A percentile compares a stretch with the other conserved stretches of the same genome.
Conservation (phyloP, 768 basidiomycete species). For the Russula foetens region DNA sequence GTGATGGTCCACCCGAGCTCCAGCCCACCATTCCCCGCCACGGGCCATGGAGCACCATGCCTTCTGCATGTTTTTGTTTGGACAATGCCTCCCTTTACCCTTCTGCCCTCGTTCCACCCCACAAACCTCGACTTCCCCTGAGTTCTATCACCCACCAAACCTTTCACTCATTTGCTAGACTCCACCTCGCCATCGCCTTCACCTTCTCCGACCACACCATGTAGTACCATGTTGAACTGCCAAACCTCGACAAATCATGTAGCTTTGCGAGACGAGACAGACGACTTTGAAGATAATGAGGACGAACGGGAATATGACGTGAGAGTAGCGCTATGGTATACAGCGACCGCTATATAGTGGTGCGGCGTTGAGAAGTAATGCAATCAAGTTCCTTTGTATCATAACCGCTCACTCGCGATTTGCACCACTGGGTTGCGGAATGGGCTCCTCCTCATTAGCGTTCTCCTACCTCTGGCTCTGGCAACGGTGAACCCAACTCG, state of each 20-base stretch:
- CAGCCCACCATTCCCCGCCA: neutral
- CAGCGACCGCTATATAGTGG: slow-evolving; percentile 16
- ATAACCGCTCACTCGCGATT: neutral
- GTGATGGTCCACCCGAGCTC: slow-evolving; percentile 23
- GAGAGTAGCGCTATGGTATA: slow-evolving; percentile 16
- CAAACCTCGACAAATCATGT: neutral
- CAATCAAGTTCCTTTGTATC: slow-evolving; percentile 20
- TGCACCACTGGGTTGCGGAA: neutral
- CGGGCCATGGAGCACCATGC: neutral
- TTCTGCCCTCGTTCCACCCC: neutral
- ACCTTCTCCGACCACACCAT: neutral
- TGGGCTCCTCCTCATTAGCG: no score
- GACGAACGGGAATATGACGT: neutral
- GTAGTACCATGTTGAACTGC: neutral
- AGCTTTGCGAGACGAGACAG: neutral
- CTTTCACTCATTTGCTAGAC: slow-evolving; percentile 12
- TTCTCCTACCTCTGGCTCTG: no score
- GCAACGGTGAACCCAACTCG: no score
- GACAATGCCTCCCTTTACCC: slow-evolving; percentile 12
- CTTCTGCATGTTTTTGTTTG: slow-evolving; percentile 10
- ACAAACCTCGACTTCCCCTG: neutral
- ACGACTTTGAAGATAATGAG: neutral
- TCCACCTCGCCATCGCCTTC: neutral
- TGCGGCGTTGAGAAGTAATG: slow-evolving; percentile 20
- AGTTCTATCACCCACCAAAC: slow-evolving; percentile 3